These are phyloP conservation scores for Cordyceps sp. DNA, from an alignment of 2,329 filamentous ascomycete species.

Conservation along the genomic window DNA sequence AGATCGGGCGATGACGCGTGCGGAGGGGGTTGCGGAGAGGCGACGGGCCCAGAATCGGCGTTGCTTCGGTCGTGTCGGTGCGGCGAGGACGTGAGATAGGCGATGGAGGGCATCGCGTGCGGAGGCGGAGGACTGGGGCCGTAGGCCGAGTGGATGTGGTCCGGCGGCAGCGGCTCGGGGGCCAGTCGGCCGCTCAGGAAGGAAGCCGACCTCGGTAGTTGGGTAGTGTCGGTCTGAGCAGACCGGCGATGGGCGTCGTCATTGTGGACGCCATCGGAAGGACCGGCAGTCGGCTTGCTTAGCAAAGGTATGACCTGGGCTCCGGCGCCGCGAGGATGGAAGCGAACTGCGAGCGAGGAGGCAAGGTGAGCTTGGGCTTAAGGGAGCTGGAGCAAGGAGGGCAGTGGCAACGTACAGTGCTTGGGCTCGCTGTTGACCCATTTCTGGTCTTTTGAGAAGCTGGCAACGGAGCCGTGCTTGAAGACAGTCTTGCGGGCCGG, in stretches of 20 bases:
- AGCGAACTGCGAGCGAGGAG: conserved; percentile 4
- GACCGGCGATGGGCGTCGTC: too few relatives aligned
- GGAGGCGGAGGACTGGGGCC: neutral
- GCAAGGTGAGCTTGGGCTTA: neutral
- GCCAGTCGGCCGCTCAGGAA: too few relatives aligned
- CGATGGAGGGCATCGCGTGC: conserved; percentile 1
- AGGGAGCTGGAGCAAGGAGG: neutral
- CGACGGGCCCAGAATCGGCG: neutral
- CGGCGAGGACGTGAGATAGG: conserved; percentile 2
- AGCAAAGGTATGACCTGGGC: neutral
- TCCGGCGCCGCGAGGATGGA: conserved; percentile 6
- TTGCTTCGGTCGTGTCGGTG: neutral
- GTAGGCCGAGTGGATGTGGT: neutral
- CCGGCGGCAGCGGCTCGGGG: neutral
- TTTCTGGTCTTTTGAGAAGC: conserved; percentile 17
- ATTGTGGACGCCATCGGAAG: too few relatives aligned
- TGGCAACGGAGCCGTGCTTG: conserved; percentile 15
- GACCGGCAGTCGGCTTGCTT: too few relatives aligned
- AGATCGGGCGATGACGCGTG: neutral
- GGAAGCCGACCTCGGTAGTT: too few relatives aligned
- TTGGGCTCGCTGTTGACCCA: conserved; percentile 19
- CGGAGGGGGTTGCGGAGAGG: neutral
- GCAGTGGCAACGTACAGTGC: conserved; percentile 12
- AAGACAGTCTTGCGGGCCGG: conserved; percentile 19
- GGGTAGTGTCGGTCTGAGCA: too few relatives aligned